Evolutionary conservation across 2,329 filamentous ascomycete genomes (phyloP).

Genomic region (Fusarium pseudocircinatum): DNA sequence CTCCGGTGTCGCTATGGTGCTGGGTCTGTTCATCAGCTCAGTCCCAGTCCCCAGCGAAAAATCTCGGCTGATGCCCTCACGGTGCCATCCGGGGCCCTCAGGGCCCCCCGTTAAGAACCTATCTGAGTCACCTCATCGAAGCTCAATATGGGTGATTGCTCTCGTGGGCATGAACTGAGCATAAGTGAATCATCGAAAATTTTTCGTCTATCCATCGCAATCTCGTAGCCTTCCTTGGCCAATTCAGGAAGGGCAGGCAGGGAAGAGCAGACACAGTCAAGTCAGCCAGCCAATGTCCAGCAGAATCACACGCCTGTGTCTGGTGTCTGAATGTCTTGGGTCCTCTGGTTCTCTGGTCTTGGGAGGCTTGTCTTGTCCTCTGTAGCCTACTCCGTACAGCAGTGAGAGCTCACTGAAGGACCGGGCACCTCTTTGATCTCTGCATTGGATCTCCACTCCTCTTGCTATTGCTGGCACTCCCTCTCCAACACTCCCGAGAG

Average conservation of each 20-base stretch:
- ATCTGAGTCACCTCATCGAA: constrained; percentile 44
- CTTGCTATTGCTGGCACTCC: constrained; percentile 21
- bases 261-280: constrained; percentile 22
- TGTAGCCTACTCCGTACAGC: background rate
- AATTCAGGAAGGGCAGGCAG: constrained; percentile 6
- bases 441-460: constrained; percentile 18
- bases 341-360: constrained; percentile 6
- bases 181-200: constrained; percentile 28
- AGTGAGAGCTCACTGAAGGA: constrained; percentile 14
- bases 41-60: constrained; percentile 40
- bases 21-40: constrained; percentile 39
- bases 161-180: constrained; percentile 32
- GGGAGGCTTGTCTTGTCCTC: constrained; percentile 15
- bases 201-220: constrained; percentile 32
- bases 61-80: constrained; percentile 45
- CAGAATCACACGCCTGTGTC: constrained; percentile 42
- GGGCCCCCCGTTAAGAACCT: constrained; percentile 21
- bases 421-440: constrained; percentile 23
- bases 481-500: constrained; percentile 12
- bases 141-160: constrained; percentile 32
- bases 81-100: constrained; percentile 44
- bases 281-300: constrained; percentile 21
- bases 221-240: constrained; percentile 23
- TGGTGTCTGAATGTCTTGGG: constrained; percentile 40
- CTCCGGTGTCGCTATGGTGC: constrained; percentile 45